Conservation (phyloP, 345 rosid genomes). For the Heritiera fomes region DNA sequence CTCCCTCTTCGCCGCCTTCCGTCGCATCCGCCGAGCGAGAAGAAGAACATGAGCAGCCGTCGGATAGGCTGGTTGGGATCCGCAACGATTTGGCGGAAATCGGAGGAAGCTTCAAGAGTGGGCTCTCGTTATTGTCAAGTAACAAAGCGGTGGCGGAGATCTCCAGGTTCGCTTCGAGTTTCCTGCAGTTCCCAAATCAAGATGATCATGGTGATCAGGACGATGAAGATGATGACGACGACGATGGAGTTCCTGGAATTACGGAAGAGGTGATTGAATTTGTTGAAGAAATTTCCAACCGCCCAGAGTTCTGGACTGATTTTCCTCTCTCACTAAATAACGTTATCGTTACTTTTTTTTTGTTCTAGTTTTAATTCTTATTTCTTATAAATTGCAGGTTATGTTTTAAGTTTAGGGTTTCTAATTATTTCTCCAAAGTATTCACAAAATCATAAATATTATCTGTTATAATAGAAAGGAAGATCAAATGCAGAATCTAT, state of each 20-base stretch:
- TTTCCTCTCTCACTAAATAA: slow-evolving; percentile 51
- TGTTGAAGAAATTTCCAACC: slow-evolving; percentile 47
- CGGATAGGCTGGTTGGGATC: slow-evolving; percentile 48
- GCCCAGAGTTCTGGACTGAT: slow-evolving; percentile 66
- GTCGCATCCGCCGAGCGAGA: slow-evolving; percentile 1
- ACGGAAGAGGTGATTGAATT: slow-evolving; percentile 55
- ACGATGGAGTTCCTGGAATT: slow-evolving; percentile 48
- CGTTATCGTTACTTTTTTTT: slow-evolving; percentile 34
- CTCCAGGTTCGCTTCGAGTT: slow-evolving; percentile 55
- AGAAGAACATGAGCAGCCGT: not conserved
- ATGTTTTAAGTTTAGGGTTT: not conserved
- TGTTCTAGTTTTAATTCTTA: not conserved
- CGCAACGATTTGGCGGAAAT: slow-evolving; percentile 71
- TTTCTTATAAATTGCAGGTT: not conserved
- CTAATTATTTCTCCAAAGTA: not conserved
- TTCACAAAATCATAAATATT: not conserved
- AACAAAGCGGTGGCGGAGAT: slow-evolving; percentile 41
- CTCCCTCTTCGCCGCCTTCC: slow-evolving; percentile 32
- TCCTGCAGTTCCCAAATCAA: slow-evolving; percentile 40
- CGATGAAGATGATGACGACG: slow-evolving; percentile 17
- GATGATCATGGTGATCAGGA: slow-evolving; percentile 25
- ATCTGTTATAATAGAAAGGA: not conserved
- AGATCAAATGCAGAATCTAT: not conserved
- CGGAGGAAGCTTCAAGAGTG: slow-evolving; percentile 56
- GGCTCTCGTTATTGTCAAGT: slow-evolving; percentile 45